Evolutionary conservation across 2,329 filamentous ascomycete species (phyloP).

Genomic region (Epichloe amarillans): DNA sequence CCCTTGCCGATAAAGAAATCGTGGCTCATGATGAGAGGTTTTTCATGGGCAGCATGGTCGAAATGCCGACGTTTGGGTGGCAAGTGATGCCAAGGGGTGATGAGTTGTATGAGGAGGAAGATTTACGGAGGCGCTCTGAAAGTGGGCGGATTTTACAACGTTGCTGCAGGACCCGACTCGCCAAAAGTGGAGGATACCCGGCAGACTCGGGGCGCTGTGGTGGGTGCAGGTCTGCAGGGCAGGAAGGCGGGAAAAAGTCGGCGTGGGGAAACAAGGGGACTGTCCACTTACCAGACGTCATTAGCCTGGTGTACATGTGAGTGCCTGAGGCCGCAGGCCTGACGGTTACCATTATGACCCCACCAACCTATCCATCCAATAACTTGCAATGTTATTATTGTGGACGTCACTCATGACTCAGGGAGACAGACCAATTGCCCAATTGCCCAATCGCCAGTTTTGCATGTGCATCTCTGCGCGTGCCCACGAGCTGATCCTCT

Average conservation of each 20-base stretch:
- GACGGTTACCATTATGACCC: no score
- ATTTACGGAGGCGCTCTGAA: neutral
- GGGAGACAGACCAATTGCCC: no score
- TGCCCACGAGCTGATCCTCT: no score
- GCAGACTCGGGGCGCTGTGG: neutral
- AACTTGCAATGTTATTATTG: no score
- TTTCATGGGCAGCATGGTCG: conserved; percentile 22
- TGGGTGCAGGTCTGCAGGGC: neutral
- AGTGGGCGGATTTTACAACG: neutral
- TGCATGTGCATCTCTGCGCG: no score
- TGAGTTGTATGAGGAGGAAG: neutral
- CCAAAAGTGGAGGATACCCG: neutral
- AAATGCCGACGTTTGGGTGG: neutral
- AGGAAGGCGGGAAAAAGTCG: neutral
- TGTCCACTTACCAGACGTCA: neutral
- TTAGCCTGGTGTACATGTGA: neutral
- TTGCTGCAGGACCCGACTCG: neutral
- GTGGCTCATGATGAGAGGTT: conserved; percentile 40
- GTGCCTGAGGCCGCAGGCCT: no score
- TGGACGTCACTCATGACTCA: no score
- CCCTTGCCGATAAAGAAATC: conserved; percentile 43
- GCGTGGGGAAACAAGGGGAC: neutral
- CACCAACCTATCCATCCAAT: no score
- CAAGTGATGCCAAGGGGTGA: neutral
- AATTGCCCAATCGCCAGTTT: no score